Evolutionary conservation across 2,329 filamentous ascomycete species (phyloP).

Genomic region (Dryadomyces quercivorus): DNA sequence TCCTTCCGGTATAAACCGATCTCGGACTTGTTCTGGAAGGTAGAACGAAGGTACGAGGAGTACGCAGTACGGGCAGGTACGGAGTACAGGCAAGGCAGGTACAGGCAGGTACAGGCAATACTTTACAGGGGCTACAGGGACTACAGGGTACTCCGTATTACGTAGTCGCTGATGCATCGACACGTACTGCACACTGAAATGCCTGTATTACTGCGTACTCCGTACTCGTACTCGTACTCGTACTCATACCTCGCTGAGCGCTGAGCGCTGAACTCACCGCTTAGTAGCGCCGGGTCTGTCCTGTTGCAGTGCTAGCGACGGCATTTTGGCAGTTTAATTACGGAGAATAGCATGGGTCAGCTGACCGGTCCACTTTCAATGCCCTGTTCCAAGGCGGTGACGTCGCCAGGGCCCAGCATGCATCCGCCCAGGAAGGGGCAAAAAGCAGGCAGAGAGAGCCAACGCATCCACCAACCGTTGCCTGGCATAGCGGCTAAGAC

Average conservation of each 20-base stretch:
- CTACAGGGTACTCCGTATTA: neutral
- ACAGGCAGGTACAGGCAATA: too few relatives aligned
- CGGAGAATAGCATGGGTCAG: neutral
- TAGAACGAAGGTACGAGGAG: neutral
- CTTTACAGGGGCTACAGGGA: too few relatives aligned
- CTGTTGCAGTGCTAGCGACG: neutral
- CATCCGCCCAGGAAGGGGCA: neutral
- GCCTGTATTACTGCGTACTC: too few relatives aligned
- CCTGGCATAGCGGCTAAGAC: neutral
- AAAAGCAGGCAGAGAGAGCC: neutral
- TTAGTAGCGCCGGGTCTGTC: neutral
- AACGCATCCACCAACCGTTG: neutral
- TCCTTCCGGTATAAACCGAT: neutral
- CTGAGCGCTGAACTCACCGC: too few relatives aligned
- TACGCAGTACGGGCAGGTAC: neutral
- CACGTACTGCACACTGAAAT: too few relatives aligned
- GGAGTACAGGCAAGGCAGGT: too few relatives aligned
- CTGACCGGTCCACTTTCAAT: neutral
- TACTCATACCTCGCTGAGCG: too few relatives aligned
- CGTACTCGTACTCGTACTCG: neutral
- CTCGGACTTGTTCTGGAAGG: neutral
- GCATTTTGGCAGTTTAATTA: neutral
- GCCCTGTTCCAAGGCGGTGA: conserved; percentile 4
- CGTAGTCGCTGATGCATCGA: too few relatives aligned
- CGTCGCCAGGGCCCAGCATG: neutral